phyloP scores from a whole-genome alignment of 2,329 filamentous ascomycete genomes.

The Alternaria sp. region DNA sequence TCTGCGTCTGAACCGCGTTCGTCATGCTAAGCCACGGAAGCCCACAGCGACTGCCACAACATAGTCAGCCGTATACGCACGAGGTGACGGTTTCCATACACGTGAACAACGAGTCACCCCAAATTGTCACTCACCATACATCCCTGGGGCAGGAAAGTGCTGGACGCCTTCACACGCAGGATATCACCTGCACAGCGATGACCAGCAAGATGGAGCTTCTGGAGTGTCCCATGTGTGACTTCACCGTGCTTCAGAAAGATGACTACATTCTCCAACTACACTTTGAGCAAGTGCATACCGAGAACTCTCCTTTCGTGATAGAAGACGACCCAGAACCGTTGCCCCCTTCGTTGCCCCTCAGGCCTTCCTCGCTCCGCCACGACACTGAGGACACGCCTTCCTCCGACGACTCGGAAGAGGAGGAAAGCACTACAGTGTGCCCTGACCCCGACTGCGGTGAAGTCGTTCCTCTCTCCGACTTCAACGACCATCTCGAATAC shows the following conservation, averaged over 20 bases:
- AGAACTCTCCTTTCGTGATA: constrained; percentile 47
- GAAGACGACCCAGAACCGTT: constrained; percentile 39
- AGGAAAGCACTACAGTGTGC: constrained; percentile 46
- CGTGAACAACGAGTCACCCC: neutral
- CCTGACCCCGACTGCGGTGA: constrained; percentile 53
- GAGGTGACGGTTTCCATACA: constrained; percentile 15
- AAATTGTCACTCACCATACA: neutral
- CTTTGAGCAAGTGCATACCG: constrained; percentile 49
- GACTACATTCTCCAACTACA: constrained; percentile 48
- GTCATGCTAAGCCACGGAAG: constrained; percentile 26
- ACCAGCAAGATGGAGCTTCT: constrained; percentile 27
- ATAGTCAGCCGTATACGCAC: constrained; percentile 5
- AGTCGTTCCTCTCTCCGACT: constrained; percentile 48
- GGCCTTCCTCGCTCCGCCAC: constrained; percentile 25
- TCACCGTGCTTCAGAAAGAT: constrained; percentile 34
- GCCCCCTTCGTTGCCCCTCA: constrained; percentile 28
- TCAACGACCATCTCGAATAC: constrained; percentile 56
- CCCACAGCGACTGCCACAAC: constrained; percentile 10
- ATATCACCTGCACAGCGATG: constrained; percentile 18
- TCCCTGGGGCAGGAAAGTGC: neutral
- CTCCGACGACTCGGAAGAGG: constrained; percentile 37
- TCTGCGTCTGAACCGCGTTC: constrained; percentile 5
- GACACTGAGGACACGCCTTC: constrained; percentile 32
- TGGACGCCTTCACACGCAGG: constrained; percentile 2
- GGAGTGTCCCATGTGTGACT: constrained; percentile 46